phyloP scores from a whole-genome alignment of 192 early-diverging fungal genomes.

The Backusella parvicylindrica region DNA sequence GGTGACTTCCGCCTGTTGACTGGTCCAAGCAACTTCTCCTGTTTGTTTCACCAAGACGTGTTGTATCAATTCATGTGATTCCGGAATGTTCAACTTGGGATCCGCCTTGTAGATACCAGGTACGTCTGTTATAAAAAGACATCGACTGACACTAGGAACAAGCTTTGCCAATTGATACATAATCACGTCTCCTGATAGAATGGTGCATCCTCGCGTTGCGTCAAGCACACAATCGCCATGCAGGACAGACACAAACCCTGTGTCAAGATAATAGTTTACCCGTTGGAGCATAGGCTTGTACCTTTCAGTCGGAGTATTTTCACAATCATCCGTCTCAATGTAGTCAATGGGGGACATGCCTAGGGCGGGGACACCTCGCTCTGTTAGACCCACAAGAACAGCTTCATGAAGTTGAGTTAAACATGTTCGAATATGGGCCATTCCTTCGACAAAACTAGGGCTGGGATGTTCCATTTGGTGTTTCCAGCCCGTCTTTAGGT shows the following conservation, averaged over 20 bases:
- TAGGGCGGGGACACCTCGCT: constrained; percentile 16
- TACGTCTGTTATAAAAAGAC: constrained; percentile 37
- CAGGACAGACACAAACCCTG: constrained; percentile 30
- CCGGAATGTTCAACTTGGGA: constrained; percentile 17
- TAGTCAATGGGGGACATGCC: constrained; percentile 25
- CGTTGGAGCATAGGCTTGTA: not conserved
- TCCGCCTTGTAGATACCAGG: constrained; percentile 29
- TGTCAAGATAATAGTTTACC: constrained; percentile 2
- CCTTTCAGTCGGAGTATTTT: not conserved
- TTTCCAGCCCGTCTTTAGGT: constrained; percentile 22
- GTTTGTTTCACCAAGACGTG: not conserved
- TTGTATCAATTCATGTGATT: constrained; percentile 1
- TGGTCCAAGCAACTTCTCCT: not conserved
- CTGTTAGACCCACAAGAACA: constrained; percentile 4
- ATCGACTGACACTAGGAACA: constrained; percentile 8
- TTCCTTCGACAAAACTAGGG: not conserved
- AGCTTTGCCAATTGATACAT: constrained; percentile 21
- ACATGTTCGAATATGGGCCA: constrained; percentile 7
- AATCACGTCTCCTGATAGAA: constrained; percentile 34
- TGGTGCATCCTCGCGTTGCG: constrained; percentile 19
- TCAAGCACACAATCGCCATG: constrained; percentile 37
- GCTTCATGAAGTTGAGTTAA: constrained; percentile 12
- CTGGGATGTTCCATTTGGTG: not conserved
- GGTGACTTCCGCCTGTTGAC: not conserved
- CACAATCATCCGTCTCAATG: constrained; percentile 18